These are phyloP conservation scores for Yamadazyma oceani DNA, from an alignment of 1,139 yeast species.

Conservation along the genomic window DNA sequence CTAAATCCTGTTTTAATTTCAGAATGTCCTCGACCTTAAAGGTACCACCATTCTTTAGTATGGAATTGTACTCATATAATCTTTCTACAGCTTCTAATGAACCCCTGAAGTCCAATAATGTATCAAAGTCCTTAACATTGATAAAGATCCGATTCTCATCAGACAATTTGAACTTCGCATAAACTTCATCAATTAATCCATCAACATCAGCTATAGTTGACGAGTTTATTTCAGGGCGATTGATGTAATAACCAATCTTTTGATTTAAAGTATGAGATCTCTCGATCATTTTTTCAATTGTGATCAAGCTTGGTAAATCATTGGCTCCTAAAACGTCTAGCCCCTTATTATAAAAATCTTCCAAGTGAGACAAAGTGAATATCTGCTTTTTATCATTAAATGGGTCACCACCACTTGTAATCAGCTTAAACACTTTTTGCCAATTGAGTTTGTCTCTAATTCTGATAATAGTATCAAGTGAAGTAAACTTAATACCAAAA, in stretches of 20 bases:
- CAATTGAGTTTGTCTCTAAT: constrained; percentile 51
- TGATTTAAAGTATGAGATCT: constrained; percentile 31
- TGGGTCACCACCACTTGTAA: constrained; percentile 44
- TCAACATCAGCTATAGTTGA: constrained; percentile 11
- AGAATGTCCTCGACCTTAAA: constrained; percentile 24
- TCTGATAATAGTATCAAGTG: constrained; percentile 48
- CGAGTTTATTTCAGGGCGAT: constrained; percentile 5
- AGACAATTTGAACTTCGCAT: constrained; percentile 13
- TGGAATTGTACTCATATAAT: constrained; percentile 10
- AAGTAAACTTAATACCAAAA: constrained; percentile 57
- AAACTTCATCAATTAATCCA: constrained; percentile 15
- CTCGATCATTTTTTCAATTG: constrained; percentile 26
- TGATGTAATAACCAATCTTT: constrained; percentile 26
- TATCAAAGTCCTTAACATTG: constrained; percentile 14
- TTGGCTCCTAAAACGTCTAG: constrained; percentile 28
- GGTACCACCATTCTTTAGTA: constrained; percentile 7
- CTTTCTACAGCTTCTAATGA: constrained; percentile 13
- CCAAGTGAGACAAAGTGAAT: constrained; percentile 38
- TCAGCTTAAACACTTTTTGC: constrained; percentile 38
- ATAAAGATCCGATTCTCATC: constrained; percentile 14
- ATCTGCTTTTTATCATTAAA: constrained; percentile 33
- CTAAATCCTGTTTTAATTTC: constrained; percentile 23
- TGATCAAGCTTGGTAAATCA: constrained; percentile 25
- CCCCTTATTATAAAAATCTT: constrained; percentile 43
- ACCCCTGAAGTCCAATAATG: constrained; percentile 14